Conservation (phyloP, 129 eudicot genomes). For the Heracleum sosnowskyi region DNA sequence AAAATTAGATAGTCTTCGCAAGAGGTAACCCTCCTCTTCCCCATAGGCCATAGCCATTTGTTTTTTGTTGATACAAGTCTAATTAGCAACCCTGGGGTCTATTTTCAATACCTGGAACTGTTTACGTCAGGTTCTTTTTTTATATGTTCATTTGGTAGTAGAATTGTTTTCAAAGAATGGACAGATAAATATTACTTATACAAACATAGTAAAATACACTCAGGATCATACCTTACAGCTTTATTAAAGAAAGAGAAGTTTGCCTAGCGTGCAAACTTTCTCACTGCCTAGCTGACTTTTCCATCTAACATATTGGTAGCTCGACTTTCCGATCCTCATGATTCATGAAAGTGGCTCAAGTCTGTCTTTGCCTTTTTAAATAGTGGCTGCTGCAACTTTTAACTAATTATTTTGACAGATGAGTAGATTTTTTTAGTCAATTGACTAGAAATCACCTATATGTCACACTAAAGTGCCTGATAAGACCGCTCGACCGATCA, state of each 20-base stretch:
- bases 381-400: not conserved
- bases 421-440: not conserved
- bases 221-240: too few species aligned
- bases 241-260: not conserved
- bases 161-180: too few species aligned
- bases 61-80: not conserved
- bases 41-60: not conserved
- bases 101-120: not conserved
- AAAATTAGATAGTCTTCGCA: constrained; percentile 80
- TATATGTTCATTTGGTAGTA: not conserved
- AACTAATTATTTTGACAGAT: not conserved
- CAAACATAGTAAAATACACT: not conserved
- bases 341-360: not conserved
- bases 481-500: not conserved
- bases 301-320: too few species aligned
- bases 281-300: not conserved
- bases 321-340: too few species aligned
- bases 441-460: not conserved
- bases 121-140: not conserved
- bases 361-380: not conserved
- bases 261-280: not conserved
- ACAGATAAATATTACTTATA: too few species aligned
- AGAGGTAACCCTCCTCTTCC: constrained; percentile 36
- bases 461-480: not conserved
- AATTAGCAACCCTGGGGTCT: not conserved